phyloP scores from a whole-genome alignment of 805 yeast species.

The Hanseniaspora lachancei region DNA sequence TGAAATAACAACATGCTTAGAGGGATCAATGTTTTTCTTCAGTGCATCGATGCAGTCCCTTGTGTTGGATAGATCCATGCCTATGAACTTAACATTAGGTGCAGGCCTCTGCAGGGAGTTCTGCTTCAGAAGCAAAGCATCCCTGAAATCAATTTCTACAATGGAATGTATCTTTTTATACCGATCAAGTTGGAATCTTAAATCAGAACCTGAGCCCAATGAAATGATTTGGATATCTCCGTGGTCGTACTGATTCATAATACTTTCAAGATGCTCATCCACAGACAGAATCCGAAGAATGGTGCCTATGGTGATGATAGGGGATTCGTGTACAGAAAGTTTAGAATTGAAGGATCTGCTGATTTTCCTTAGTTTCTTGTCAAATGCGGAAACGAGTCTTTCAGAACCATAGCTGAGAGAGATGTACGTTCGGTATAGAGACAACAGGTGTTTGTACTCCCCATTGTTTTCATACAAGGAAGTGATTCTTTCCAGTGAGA shows the following conservation, averaged over 20 bases:
- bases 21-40: neutral
- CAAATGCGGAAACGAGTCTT: neutral
- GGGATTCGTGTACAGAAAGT: constrained; percentile 1
- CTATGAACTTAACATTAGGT: neutral
- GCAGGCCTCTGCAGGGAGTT: neutral
- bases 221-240: constrained; percentile 1
- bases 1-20: neutral
- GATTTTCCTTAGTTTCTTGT: constrained; percentile 4
- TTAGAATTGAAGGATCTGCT: neutral
- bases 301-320: constrained; percentile 8
- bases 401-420: neutral
- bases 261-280: neutral
- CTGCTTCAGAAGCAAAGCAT: neutral
- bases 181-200: neutral
- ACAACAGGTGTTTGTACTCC: neutral
- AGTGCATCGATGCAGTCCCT: neutral
- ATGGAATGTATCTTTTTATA: neutral
- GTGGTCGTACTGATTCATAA: neutral
- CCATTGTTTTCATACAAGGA: neutral
- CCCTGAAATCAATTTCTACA: constrained; percentile 3
- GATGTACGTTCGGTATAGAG: neutral
- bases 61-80: neutral
- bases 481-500: neutral
- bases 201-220: constrained; percentile 9
- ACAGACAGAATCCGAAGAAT: constrained; percentile 5